Evolutionary conservation across 176 grass and related monocot genomes (phyloP).

Genomic region (Triticum dicoccoides): DNA sequence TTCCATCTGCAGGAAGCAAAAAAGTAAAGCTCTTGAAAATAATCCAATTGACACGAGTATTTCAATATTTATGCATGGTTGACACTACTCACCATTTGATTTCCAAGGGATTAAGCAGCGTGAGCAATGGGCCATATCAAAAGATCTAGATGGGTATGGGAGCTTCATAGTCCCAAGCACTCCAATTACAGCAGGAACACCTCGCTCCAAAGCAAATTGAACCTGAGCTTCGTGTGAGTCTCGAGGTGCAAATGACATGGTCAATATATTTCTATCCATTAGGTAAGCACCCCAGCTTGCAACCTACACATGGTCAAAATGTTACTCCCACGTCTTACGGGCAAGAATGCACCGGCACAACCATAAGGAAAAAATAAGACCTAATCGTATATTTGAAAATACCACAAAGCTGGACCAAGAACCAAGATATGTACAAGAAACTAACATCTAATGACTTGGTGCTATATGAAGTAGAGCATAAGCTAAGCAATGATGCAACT

Average conservation of each 20-base stretch:
- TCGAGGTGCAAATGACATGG: constrained; percentile 87
- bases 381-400: constrained; percentile 5
- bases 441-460: constrained; percentile 9
- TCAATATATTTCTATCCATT: constrained; percentile 74
- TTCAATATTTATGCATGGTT: not conserved
- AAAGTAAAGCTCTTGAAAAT: constrained; percentile 3
- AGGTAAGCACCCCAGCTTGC: constrained; percentile 82
- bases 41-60: not conserved
- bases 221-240: constrained; percentile 67
- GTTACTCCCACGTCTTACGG: constrained; percentile 19
- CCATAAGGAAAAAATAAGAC: not conserved
- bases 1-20: constrained; percentile 58
- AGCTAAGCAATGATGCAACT: constrained; percentile 12
- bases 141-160: constrained; percentile 69
- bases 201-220: constrained; percentile 83
- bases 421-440: not conserved
- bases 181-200: constrained; percentile 79
- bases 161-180: constrained; percentile 79
- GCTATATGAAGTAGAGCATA: constrained; percentile 34
- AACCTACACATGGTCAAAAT: constrained; percentile 40
- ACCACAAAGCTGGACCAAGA: not conserved
- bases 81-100: constrained; percentile 62
- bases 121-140: constrained; percentile 86
- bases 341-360: constrained; percentile 9
- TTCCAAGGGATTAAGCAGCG: constrained; percentile 73